Evolutionary conservation across 2,329 filamentous ascomycete genomes (phyloP).

Genomic region (Clarireedia sp.): DNA sequence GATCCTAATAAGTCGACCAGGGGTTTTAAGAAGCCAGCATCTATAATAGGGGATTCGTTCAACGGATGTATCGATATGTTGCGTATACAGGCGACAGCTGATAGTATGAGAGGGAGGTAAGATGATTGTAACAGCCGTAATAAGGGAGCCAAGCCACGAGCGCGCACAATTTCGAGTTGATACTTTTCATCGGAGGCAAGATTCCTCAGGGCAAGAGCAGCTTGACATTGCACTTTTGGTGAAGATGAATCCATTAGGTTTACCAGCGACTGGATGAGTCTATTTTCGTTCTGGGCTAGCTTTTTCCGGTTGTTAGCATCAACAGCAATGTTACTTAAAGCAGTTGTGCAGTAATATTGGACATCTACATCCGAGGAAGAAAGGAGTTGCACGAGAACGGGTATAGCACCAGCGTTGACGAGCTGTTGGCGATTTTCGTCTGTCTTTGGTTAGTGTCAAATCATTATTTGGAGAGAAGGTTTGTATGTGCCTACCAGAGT

Average conservation of each 20-base stretch:
- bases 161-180: slow-evolving; percentile 91
- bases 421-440: slow-evolving; percentile 97
- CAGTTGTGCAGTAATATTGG: slow-evolving; percentile 98
- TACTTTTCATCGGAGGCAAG: slow-evolving; percentile 98
- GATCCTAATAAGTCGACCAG: slow-evolving; percentile 89
- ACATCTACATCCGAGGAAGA: slow-evolving; percentile 93
- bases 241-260: slow-evolving; percentile 96
- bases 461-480: neutral
- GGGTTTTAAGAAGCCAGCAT: slow-evolving; percentile 90
- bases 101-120: slow-evolving; percentile 90
- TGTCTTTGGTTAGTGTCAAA: slow-evolving; percentile 32
- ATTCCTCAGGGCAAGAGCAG: slow-evolving; percentile 86
- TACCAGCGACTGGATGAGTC: slow-evolving; percentile 87
- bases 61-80: slow-evolving; percentile 98
- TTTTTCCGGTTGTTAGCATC: slow-evolving; percentile 86
- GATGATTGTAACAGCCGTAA: slow-evolving; percentile 88
- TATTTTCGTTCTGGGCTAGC: slow-evolving; percentile 81
- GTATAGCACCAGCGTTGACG: slow-evolving; percentile 95
- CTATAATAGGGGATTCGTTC: slow-evolving; percentile 98
- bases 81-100: slow-evolving; percentile 93
- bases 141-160: slow-evolving; percentile 75
- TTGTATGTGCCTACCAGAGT: slow-evolving; percentile 62
- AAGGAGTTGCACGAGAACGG: slow-evolving; percentile 89
- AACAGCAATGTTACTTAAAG: slow-evolving; percentile 96
- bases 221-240: slow-evolving; percentile 96